phyloP scores from a whole-genome alignment of 306 rosid species.

The Abrus pulchellus region DNA sequence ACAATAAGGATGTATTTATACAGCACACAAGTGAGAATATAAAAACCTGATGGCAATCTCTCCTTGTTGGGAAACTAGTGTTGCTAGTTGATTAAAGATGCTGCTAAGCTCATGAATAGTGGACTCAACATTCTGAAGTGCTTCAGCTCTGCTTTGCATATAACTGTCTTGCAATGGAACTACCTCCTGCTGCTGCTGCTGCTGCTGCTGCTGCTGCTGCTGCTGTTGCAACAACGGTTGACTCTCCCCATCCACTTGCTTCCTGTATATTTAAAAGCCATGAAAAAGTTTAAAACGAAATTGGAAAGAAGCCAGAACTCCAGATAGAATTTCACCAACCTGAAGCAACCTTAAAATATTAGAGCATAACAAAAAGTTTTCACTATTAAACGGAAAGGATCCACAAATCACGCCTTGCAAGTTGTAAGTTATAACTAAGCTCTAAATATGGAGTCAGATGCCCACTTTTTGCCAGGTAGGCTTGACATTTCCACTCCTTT shows the following conservation, averaged over 20 bases:
- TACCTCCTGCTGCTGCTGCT: conserved; percentile 75
- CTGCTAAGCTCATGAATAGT: conserved; percentile 95
- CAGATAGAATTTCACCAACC: conserved; percentile 26
- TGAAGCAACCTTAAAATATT: conserved; percentile 2
- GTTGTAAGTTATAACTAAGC: not conserved
- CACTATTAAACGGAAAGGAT: conserved; percentile 8
- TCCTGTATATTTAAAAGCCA: conserved; percentile 57
- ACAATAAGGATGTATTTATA: not conserved
- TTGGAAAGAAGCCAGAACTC: conserved; percentile 7
- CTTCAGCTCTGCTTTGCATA: conserved; percentile 99
- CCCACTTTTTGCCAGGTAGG: not conserved
- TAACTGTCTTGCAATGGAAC: conserved; percentile 91
- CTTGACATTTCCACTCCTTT: conserved; percentile 4
- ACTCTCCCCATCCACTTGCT: conserved; percentile 80
- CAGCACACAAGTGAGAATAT: conserved; percentile 39
- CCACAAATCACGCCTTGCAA: conserved; percentile 5
- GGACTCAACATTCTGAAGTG: conserved; percentile 97
- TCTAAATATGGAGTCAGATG: not conserved
- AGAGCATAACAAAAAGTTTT: conserved; percentile 3
- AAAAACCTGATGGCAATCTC: conserved; percentile 93
- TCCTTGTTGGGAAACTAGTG: conserved; percentile 98
- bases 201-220: conserved; percentile 66
- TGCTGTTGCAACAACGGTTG: conserved; percentile 79
- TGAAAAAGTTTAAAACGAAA: not conserved
- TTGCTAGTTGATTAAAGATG: conserved; percentile 94